Percentiles rank a stretch among this genome's conserved stretches.
Conservation (phyloP, 306 rosid species). For the Prunus dulcis region DNA sequence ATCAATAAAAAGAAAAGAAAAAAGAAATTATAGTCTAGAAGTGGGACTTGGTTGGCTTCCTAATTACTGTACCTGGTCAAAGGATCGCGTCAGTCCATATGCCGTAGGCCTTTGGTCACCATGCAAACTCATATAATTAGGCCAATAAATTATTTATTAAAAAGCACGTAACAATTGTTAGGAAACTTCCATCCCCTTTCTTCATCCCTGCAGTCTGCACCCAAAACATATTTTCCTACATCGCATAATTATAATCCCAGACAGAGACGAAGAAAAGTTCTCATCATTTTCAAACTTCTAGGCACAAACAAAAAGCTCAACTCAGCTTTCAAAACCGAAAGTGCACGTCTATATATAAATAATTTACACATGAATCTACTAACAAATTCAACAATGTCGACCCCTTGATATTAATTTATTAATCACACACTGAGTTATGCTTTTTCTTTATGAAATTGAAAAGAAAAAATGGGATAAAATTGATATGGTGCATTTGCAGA, state of each 20-base stretch:
- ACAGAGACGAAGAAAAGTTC: background rate
- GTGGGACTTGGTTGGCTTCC: background rate
- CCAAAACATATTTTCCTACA: background rate
- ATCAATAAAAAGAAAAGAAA: too few relatives aligned
- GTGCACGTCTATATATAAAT: background rate
- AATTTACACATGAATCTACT: background rate
- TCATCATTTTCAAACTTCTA: background rate
- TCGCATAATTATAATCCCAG: slow-evolving; percentile 13
- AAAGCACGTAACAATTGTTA: background rate
- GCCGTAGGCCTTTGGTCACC: background rate
- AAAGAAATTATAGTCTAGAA: too few relatives aligned
- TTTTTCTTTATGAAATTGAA: background rate
- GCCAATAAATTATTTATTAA: background rate
- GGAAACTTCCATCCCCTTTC: slow-evolving; percentile 27
- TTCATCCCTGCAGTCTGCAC: background rate
- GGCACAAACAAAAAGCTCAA: background rate
- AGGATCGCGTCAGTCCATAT: background rate
- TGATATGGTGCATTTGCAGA: background rate
- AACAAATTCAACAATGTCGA: slow-evolving; percentile 25
- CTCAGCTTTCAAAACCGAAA: slow-evolving; percentile 6
- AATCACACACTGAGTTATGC: background rate
- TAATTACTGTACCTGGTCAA: background rate
- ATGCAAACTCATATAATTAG: slow-evolving; percentile 1
- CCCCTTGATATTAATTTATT: background rate
- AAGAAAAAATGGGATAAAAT: background rate